phyloP scores from a whole-genome alignment of 2,329 filamentous ascomycete species.

The Epichloe sibirici region DNA sequence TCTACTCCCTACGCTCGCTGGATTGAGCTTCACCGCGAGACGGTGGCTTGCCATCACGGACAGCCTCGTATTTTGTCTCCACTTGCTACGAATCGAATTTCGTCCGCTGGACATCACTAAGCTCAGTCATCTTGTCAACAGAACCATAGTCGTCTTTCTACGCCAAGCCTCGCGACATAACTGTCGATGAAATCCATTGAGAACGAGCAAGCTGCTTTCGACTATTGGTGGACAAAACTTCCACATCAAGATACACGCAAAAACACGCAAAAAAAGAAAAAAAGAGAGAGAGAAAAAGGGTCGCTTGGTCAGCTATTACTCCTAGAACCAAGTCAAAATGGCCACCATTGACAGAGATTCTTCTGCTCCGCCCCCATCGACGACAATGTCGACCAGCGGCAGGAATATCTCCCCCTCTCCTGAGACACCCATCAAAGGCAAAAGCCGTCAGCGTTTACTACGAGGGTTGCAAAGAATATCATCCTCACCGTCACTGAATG shows the following conservation, averaged over 20 bases:
- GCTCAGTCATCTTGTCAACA: not conserved
- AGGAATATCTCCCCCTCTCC: slow-evolving; percentile 10
- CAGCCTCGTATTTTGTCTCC: not conserved
- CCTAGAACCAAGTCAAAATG: not conserved
- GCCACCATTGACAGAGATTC: slow-evolving; percentile 7
- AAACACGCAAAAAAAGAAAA: not conserved
- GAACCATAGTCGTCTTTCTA: not conserved
- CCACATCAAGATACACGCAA: not conserved
- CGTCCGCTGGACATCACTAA: not conserved
- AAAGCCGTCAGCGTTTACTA: slow-evolving; percentile 57
- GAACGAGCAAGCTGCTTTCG: not conserved
- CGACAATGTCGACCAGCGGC: slow-evolving; percentile 10
- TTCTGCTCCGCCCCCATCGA: slow-evolving; percentile 15
- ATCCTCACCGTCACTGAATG: slow-evolving; percentile 61
- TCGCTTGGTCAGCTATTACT: not conserved
- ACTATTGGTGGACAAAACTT: not conserved
- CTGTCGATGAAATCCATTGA: not conserved
- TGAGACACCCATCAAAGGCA: slow-evolving; percentile 38
- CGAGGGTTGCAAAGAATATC: slow-evolving; percentile 69
- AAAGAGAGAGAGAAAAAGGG: not conserved
- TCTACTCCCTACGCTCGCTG: slow-evolving; percentile 1
- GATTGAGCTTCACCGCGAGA: slow-evolving; percentile 1
- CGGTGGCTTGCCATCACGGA: slow-evolving; percentile 3
- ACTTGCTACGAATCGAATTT: not conserved
- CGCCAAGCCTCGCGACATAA: not conserved